phyloP scores from a whole-genome alignment of 106 monocot genomes.

The Amphibolis antarctica region DNA sequence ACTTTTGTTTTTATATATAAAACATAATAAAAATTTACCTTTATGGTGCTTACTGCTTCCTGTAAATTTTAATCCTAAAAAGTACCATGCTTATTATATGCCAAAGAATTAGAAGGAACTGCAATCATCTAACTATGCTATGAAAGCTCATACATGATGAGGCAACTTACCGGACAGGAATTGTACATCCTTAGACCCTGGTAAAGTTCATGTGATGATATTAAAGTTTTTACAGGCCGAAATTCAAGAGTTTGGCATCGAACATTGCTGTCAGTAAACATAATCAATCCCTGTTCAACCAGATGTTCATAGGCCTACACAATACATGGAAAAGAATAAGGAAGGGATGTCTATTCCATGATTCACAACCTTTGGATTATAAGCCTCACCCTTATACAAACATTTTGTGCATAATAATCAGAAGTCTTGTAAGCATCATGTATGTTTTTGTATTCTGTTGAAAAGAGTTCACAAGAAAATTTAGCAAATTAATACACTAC shows the following conservation, averaged over 20 bases:
- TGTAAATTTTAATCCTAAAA: too few relatives aligned
- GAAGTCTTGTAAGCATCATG: constrained; percentile 75
- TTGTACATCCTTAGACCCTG: constrained; percentile 51
- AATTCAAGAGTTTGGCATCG: constrained; percentile 52
- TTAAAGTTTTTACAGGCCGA: constrained; percentile 61
- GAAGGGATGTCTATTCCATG: neutral
- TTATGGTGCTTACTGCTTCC: too few relatives aligned
- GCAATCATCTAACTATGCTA: too few relatives aligned
- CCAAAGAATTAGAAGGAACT: too few relatives aligned
- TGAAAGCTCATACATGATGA: neutral
- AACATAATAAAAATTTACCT: too few relatives aligned
- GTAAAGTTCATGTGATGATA: constrained; percentile 57
- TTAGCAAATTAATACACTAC: neutral
- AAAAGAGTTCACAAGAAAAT: neutral
- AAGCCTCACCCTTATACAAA: constrained; percentile 58
- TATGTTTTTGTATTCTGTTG: constrained; percentile 70
- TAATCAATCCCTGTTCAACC: constrained; percentile 51
- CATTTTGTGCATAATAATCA: constrained; percentile 40
- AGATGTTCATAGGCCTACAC: constrained; percentile 90
- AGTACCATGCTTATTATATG: too few relatives aligned
- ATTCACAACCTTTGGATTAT: neutral
- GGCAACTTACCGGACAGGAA: constrained; percentile 70
- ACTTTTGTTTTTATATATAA: too few relatives aligned
- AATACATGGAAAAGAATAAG: constrained; percentile 4
- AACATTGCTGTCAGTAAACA: constrained; percentile 40